Base-by-base conservation (phyloP, 768 basidiomycete species). In the Vishniacozyma victoriae region DNA sequence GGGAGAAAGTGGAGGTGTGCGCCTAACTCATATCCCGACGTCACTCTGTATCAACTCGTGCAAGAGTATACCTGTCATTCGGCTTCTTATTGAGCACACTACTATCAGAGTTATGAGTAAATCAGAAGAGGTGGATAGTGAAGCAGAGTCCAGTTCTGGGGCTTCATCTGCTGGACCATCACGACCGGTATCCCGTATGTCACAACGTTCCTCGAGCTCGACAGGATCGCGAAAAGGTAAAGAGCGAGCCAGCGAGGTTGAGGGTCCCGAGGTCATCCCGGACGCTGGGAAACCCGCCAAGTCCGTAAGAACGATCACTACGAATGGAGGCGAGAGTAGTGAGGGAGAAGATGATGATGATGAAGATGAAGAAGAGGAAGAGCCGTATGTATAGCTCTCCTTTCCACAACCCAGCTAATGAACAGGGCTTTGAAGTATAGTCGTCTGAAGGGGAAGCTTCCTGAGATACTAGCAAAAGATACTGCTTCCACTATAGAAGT, bases 391-490 rank as follows among this genome's bases (percentile, higher is more conserved):
- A 25, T 29, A 41, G 25, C 3, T 27, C 25, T n/a, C 19, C 29
- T 29, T 40, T 20, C 46, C 19, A 41, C 39, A 42, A 18, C 27
- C 4, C 19, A 24, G 13, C 36, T 46, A 19, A 45, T 1, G 14
- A 3, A 31, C 48, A 73, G 72, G 38, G 57, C 85, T 0, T 77
- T 97, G 61, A 97, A 96, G 69, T 97, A 96, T 64, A 83, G 86
- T 57, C 81, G 85, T 36, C 78, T 95, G 45, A 78, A 78, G 19
- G 86, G 87, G 1, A 73, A 79, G 0, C 74, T 86, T 23, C 80
- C 81, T 3, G 86, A 87, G 59, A 73, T 95, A 23, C 78, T 96
- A 46, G 82, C 82, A 75, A 92, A 87, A 70, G 93, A 95, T 64
- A 83, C 88, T 12, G 87, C 85, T 1, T 92, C 90, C 31, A 81